Evolutionary conservation across 345 rosid species (phyloP), one percentile per base, ranked within the genome.

Genomic region (Clarkia xantiana): DNA sequence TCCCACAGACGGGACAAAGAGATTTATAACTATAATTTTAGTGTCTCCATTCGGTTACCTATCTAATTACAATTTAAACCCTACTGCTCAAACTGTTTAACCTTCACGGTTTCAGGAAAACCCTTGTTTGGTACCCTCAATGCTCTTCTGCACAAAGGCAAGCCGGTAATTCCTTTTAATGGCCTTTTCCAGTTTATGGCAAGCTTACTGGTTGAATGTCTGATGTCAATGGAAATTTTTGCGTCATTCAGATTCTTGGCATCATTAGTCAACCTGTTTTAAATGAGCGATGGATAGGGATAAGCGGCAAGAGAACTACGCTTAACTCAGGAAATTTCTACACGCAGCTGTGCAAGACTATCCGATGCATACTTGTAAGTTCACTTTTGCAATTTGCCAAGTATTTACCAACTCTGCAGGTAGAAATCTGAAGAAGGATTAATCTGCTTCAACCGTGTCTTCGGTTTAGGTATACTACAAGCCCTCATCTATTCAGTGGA

Each of bases 1-100:
- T 68, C 98, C 98, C 14, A 91, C 84, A 12, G 98, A 91, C 16
- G 98, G 96, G 56, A 91, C 98, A 14, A 91, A 82, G 79, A 86
- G 94, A 49, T 91, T 91, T 68, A 86, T 86, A 40, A 91, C 96
- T 80, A 62, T 44, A 48, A 23, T 57, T 54, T 17, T 8, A 0
- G 8, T 63, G 2, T 39, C 17, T 54, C 44, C 47, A 19, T 34
- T 14, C 57, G 46, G 12, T 18, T 29, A 16, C 40, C 22, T 13
- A 42, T 13, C 43, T 29, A 2, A 14, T 36, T 56, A 57, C 19
- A n/a, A 12, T 20, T 25, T 18, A 25, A 36, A n/a, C 7, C 18
- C 38, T 19, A 34, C 36, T 29, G 10, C 29, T 16, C 8, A 10
- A 23, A 13, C 14, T 13, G 44, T 10, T 34, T 55, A 14, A 17